phyloP scores from a whole-genome alignment of 495 filamentous ascomycete genomes.

The Daldinia caldariorum region DNA sequence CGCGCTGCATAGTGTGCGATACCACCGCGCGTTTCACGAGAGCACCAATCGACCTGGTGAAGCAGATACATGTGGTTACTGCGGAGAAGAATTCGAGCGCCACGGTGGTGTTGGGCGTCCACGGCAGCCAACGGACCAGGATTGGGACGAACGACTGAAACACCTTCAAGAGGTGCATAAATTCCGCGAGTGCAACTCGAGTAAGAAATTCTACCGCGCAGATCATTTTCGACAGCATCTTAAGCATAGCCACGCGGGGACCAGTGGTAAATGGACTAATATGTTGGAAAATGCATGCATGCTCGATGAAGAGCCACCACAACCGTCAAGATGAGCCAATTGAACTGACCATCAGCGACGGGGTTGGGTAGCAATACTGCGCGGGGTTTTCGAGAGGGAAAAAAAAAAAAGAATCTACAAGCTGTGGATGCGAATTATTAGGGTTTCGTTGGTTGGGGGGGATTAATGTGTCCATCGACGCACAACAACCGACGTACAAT shows the following conservation, averaged over 20 bases:
- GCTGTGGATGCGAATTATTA: constrained; percentile 32
- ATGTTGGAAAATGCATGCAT: constrained; percentile 97
- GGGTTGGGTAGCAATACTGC: constrained; percentile 45
- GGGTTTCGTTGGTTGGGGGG: constrained; percentile 32
- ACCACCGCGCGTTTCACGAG: constrained; percentile 85
- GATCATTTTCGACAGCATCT: constrained; percentile 98
- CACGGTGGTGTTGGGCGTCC: constrained; percentile 54
- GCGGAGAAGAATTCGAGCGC: constrained; percentile 90
- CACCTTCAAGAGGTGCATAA: constrained; percentile 94
- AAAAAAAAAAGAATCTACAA: constrained; percentile 27
- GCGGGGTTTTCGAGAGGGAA: constrained; percentile 36
- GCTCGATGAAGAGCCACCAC: constrained; percentile 78
- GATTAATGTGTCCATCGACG: constrained; percentile 29
- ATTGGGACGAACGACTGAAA: constrained; percentile 86
- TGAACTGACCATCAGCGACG: constrained; percentile 25
- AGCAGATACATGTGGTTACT: constrained; percentile 91
- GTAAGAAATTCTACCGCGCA: constrained; percentile 97
- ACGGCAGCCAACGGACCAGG: constrained; percentile 59
- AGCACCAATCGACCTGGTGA: constrained; percentile 68
- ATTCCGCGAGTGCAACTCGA: constrained; percentile 97
- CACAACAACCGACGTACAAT: constrained; percentile 32
- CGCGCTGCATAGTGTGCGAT: constrained; percentile 70
- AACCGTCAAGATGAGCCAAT: constrained; percentile 46
- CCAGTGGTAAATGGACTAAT: constrained; percentile 99
- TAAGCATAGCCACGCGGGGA: constrained; percentile 96